Conservation (phyloP, 768 basidiomycete genomes). For the Leccinum truebloodii region DNA sequence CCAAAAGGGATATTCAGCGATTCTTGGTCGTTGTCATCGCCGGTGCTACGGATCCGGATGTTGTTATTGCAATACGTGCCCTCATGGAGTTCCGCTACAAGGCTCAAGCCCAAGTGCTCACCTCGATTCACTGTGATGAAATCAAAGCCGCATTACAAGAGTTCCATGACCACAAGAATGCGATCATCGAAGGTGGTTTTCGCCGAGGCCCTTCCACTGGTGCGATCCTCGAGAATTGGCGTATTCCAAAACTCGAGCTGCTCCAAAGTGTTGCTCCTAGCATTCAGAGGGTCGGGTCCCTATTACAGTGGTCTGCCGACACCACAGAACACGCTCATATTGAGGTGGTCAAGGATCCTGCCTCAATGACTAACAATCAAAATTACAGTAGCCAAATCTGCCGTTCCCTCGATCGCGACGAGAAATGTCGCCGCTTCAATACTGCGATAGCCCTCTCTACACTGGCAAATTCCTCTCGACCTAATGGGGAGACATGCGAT, state of each 20-base stretch:
- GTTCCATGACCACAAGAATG: conserved; percentile 39
- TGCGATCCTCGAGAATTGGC: conserved; percentile 34
- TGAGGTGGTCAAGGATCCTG: background rate
- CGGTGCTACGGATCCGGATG: conserved; percentile 27
- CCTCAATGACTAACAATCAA: background rate
- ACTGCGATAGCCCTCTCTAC: background rate
- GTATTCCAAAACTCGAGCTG: conserved; percentile 38
- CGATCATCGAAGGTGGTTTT: conserved; percentile 33
- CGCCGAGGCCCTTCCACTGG: conserved; percentile 16
- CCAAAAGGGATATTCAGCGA: conserved; percentile 40
- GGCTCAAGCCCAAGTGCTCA: conserved; percentile 27
- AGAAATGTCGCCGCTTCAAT: background rate
- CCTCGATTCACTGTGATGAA: conserved; percentile 15
- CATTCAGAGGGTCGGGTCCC: background rate
- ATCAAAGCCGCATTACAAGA: conserved; percentile 25
- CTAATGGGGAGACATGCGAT: too few relatives aligned
- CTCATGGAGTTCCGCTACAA: conserved; percentile 41
- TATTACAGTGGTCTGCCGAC: conserved; percentile 5
- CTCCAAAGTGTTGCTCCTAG: background rate
- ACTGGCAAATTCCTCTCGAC: too few relatives aligned
- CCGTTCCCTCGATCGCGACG: background rate
- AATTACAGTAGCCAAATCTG: background rate
- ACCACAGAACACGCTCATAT: background rate
- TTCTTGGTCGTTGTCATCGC: conserved; percentile 38
- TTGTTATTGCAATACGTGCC: conserved; percentile 36